Evolutionary conservation across 2,329 filamentous ascomycete species (phyloP).

Genomic region (Xylariomycetidae sp.): DNA sequence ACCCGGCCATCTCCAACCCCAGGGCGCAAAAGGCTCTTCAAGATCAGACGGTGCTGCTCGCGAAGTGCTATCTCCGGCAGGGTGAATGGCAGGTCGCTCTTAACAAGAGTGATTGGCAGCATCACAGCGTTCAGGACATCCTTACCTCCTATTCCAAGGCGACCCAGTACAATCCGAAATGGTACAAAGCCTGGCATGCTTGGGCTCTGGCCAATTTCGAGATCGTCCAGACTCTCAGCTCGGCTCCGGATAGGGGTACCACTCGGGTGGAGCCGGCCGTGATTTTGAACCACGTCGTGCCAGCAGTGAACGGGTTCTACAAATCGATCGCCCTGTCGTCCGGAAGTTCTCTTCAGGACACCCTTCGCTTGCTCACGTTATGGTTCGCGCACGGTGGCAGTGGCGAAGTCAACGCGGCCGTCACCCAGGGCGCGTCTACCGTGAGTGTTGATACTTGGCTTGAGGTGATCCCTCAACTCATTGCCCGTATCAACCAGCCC

Average conservation of each 20-base stretch:
- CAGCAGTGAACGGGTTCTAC: slow-evolving; percentile 93
- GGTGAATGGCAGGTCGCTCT: slow-evolving; percentile 91
- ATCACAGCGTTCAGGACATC: slow-evolving; percentile 80
- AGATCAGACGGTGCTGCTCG: slow-evolving; percentile 67
- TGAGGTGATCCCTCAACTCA: slow-evolving; percentile 94
- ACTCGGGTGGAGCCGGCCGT: slow-evolving; percentile 54
- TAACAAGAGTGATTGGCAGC: slow-evolving; percentile 83
- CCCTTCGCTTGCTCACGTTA: slow-evolving; percentile 80
- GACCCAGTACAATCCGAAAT: slow-evolving; percentile 87
- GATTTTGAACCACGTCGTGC: slow-evolving; percentile 83
- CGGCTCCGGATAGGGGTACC: slow-evolving; percentile 52
- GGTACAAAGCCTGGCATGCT: slow-evolving; percentile 99
- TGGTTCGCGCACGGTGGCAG: slow-evolving; percentile 95
- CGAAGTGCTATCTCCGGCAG: slow-evolving; percentile 92
- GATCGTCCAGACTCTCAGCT: slow-evolving; percentile 77
- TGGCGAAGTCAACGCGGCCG: slow-evolving; percentile 77
- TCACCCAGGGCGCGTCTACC: slow-evolving; percentile 83
- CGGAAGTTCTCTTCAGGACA: slow-evolving; percentile 92
- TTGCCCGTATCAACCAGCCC: slow-evolving; percentile 94
- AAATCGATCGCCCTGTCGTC: slow-evolving; percentile 90
- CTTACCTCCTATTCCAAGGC: slow-evolving; percentile 86
- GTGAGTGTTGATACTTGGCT: slow-evolving; percentile 98
- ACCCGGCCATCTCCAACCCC: slow-evolving; percentile 39
- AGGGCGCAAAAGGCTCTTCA: slow-evolving; percentile 47
- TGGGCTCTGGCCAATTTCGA: slow-evolving; percentile 99